A percentile compares a stretch with the other conserved stretches of the same genome.
Conservation (phyloP, 129 eudicot species). For the Flaveria robusta region DNA sequence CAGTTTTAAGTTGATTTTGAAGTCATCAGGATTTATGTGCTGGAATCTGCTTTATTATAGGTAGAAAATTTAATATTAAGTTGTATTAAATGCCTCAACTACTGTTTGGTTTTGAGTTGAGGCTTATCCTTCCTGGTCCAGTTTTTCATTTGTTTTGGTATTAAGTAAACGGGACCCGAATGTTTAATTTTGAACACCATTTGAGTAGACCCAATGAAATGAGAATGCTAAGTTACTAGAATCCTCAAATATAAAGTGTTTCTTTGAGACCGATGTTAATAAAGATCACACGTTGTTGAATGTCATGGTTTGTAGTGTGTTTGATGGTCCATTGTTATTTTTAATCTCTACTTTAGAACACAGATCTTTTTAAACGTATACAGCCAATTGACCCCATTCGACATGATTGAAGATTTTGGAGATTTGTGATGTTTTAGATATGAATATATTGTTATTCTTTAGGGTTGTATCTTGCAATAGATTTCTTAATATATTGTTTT, state of each 20-base stretch:
- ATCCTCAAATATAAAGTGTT: neutral
- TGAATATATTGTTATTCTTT: neutral
- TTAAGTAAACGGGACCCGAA: neutral
- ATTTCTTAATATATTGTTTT: slow-evolving; percentile 14
- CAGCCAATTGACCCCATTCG: neutral
- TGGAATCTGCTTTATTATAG: slow-evolving; percentile 6
- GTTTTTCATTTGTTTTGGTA: neutral
- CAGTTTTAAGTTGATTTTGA: slow-evolving; percentile 4
- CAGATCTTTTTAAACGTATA: neutral
- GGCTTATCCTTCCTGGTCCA: slow-evolving; percentile 9
- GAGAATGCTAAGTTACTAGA: slow-evolving; percentile 2
- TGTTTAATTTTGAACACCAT: neutral
- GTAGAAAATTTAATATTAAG: slow-evolving; percentile 17
- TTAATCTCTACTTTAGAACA: neutral
- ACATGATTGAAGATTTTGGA: neutral
- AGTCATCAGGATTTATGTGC: slow-evolving; percentile 10
- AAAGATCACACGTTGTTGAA: neutral
- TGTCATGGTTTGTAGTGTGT: neutral
- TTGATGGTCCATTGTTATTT: slow-evolving; percentile 14
- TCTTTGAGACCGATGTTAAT: neutral
- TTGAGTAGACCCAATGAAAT: neutral
- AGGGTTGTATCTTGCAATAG: slow-evolving; percentile 8
- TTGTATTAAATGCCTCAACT: slow-evolving; percentile 4
- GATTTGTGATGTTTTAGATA: slow-evolving; percentile 21
- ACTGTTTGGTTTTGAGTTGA: slow-evolving; percentile 3